These are phyloP conservation scores for Entonaema liquescens DNA, from an alignment of 495 filamentous ascomycete genomes.

Conservation along the genomic window DNA sequence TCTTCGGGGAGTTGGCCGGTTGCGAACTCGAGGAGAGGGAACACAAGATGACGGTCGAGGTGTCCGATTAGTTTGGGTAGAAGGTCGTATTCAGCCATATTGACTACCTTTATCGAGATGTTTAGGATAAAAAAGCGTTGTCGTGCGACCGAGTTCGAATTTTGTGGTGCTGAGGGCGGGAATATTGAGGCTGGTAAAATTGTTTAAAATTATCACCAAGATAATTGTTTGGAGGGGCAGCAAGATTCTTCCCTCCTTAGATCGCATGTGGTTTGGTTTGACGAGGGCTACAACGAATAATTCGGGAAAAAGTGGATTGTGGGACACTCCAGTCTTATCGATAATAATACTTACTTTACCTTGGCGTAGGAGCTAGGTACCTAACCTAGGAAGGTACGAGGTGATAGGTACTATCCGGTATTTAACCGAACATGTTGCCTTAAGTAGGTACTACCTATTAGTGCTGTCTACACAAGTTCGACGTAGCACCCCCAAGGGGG, in stretches of 20 bases:
- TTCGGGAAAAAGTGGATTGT: conserved; percentile 35
- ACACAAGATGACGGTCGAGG: conserved; percentile 95
- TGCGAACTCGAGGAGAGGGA: conserved; percentile 88
- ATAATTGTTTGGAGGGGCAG: conserved; percentile 27
- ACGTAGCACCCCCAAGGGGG: no score
- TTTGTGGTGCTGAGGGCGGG: not conserved
- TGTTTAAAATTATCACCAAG: conserved; percentile 15
- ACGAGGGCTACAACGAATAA: conserved; percentile 19
- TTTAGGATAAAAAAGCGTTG: not conserved
- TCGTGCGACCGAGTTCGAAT: no score
- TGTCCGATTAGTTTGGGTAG: conserved; percentile 88
- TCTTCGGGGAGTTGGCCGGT: conserved; percentile 66
- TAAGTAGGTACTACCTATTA: no score
- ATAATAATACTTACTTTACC: not conserved
- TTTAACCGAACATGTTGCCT: conserved; percentile 19
- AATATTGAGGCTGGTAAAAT: conserved; percentile 12
- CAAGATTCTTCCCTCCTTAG: not conserved
- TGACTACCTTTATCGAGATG: conserved; percentile 35
- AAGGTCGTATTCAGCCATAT: conserved; percentile 84
- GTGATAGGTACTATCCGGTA: conserved; percentile 13
- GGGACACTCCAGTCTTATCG: conserved; percentile 18
- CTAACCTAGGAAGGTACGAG: no score
- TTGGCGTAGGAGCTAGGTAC: no score
- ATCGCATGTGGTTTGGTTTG: not conserved
- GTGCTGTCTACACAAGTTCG: no score